Base-by-base conservation (phyloP, 768 basidiomycete species). In the Aureoboletus auriporus region DNA sequence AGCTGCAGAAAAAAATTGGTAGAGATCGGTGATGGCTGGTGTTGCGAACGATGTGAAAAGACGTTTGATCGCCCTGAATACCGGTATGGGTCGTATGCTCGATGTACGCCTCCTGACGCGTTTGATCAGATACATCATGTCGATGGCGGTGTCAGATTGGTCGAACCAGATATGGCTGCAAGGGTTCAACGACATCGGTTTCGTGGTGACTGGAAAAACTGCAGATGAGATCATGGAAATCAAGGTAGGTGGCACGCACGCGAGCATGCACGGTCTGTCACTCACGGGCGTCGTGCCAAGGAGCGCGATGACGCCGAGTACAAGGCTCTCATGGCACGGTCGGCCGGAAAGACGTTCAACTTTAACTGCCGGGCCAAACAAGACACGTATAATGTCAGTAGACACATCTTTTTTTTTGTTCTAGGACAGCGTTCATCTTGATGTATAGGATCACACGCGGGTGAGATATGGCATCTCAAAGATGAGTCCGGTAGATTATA, bases 161-260 rank as follows among this genome's bases (percentile, higher is more conserved):
- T 89, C 91, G 14, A 84, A 82, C 17, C 90, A 94, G 65, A 78
- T 83, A 14, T 98, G 94, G 95, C 71, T 97, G 39, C 89, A 90
- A 53, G 92, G 89, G 4, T 99, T 99, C 75, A 96, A 99, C 64
- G 95, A 98, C 6, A 81, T 86, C 30, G 95, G 93, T 5, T 65
- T 82, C 44, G 70, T 72, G 5, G 68, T 98, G 13, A 83, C 97
- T 53, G 86, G 82, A 20, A 84, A 82, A 71, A 69, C 78, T 29
- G 95, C 91, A 9, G 80, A 92, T 58, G 84, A 93, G 12, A 63
- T 98, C 37, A 66, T 83, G 47, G 75, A 74, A 14, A 74, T 93
- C 52, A 88, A 79, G 74, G 90, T 88, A 42, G 7, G 45, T 23
- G 33, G 20, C 20, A 23, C 4, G 41, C 14, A 2, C 38, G 1